These are phyloP conservation scores for Verticillium isaacii DNA, from an alignment of 2,329 filamentous ascomycete species.

Conservation along the genomic window DNA sequence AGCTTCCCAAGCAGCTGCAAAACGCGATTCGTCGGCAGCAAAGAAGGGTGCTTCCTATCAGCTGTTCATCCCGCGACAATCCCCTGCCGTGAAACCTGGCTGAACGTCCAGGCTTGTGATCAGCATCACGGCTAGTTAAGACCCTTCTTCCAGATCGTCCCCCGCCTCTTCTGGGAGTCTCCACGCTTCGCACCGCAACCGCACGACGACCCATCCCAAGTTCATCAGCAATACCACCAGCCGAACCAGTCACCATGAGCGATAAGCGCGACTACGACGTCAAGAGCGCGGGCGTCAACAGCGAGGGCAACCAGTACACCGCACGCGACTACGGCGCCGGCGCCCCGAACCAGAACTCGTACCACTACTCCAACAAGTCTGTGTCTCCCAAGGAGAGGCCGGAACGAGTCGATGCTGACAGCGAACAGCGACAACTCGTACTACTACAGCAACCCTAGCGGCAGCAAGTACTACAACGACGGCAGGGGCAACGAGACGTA, in stretches of 20 bases:
- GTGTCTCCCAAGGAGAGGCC: conserved; percentile 14
- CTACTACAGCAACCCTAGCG: conserved; percentile 68
- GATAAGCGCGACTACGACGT: conserved; percentile 28
- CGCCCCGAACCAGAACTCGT: conserved; percentile 53
- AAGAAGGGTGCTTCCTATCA: too few species aligned
- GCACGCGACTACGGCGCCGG: conserved; percentile 56
- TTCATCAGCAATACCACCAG: too few species aligned
- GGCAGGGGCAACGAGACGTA: conserved; percentile 56
- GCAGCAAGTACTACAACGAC: conserved; percentile 64
- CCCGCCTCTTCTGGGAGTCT: too few species aligned
- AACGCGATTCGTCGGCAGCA: too few species aligned
- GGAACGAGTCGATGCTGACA: not conserved
- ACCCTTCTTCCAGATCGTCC: too few species aligned
- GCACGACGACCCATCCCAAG: too few species aligned
- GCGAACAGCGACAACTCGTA: conserved; percentile 56
- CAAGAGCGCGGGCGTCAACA: conserved; percentile 57
- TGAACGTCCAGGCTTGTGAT: too few species aligned
- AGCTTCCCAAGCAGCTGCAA: too few species aligned
- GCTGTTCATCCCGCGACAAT: too few species aligned
- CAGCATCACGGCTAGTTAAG: too few species aligned
- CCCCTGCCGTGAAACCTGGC: too few species aligned
- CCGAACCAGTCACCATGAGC: conserved; percentile 9
- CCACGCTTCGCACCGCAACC: too few species aligned
- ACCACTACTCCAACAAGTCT: conserved; percentile 64
- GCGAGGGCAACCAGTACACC: conserved; percentile 66